Base-by-base conservation (phyloP, 345 rosid species). In the Chamaenerion angustifolium region DNA sequence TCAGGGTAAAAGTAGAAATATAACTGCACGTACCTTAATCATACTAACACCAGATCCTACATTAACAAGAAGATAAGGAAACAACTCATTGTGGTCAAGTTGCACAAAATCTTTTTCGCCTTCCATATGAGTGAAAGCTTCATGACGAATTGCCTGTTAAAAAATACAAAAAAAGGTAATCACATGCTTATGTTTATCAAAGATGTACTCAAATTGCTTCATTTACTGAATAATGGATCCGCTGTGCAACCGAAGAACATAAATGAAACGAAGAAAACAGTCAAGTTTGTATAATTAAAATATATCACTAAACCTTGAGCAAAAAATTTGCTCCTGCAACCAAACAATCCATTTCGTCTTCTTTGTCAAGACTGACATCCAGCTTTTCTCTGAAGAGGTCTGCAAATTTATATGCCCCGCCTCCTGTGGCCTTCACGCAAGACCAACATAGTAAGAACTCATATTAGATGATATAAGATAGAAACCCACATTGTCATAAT, bases 11-110 rank as follows among this genome's bases (percentile, higher is more conserved):
- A 31, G 12, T 14, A 8, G 23, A 25, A 49, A n/a, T 11, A 11
- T 6, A 23, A 45, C 49, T 45, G 23, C 31, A 57, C 31, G 40
- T 69, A 87, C 98, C 99, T 92, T 92, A 71, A 92, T 88, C 72
- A 92, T 81, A 63, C 99, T 92, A 67, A 92, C 96, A 64, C 99
- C 99, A 65, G 99, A 92, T 68, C 99, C 99, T 60, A 92, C 60
- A 60, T 92, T 92, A 27, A 88, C 99, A 40, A 92, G 94, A 64
- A 92, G 99, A 80, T 92, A 92, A 41, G 99, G 99, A 57, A 78
- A 92, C 75, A 92, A 55, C 40, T 92, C 96, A 71, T 88, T 84
- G 6, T 64, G 69, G 56, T 92, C 99, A 54, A 92, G 77, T 78
- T 84, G 99, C 64, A 88, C 86, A 70, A 92, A 92, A 69, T 88